Evolutionary conservation across 2,329 filamentous ascomycete species (phyloP).

Genomic region (Ophiocordyceps camponoti-floridani): DNA sequence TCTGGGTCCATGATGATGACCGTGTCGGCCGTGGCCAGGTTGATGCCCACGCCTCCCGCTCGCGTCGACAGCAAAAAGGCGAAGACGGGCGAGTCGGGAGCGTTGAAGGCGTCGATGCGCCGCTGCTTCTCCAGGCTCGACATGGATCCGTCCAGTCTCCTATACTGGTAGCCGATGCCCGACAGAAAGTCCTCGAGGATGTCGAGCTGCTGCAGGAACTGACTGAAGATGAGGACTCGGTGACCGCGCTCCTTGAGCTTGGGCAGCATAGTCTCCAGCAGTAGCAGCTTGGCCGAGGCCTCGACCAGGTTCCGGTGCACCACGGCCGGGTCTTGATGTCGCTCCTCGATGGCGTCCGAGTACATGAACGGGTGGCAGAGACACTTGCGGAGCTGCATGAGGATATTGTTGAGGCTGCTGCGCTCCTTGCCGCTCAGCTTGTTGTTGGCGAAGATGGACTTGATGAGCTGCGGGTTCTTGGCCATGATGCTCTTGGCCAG

Average conservation of each 20-base stretch:
- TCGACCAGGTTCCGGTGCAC: slow-evolving; percentile 73
- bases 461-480: slow-evolving; percentile 78
- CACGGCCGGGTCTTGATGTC: slow-evolving; percentile 37
- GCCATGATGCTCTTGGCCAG: slow-evolving; percentile 86
- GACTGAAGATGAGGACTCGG: slow-evolving; percentile 85
- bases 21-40: slow-evolving; percentile 88
- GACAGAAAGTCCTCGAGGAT: slow-evolving; percentile 84
- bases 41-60: slow-evolving; percentile 92
- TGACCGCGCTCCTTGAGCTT: slow-evolving; percentile 75
- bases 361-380: slow-evolving; percentile 95
- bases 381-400: slow-evolving; percentile 89
- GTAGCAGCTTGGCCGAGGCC: slow-evolving; percentile 73
- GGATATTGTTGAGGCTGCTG: slow-evolving; percentile 76
- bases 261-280: slow-evolving; percentile 72
- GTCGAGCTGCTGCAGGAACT: slow-evolving; percentile 77
- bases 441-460: slow-evolving; percentile 59
- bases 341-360: slow-evolving; percentile 77
- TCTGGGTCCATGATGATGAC: slow-evolving; percentile 96
- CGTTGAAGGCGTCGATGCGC: slow-evolving; percentile 86
- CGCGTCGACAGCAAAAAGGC: slow-evolving; percentile 87
- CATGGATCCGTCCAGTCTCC: slow-evolving; percentile 74
- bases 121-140: slow-evolving; percentile 78
- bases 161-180: slow-evolving; percentile 53
- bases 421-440: slow-evolving; percentile 53
- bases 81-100: slow-evolving; percentile 64